Evolutionary conservation across 805 yeast genomes (phyloP).

Genomic region (Candida patagonica): DNA sequence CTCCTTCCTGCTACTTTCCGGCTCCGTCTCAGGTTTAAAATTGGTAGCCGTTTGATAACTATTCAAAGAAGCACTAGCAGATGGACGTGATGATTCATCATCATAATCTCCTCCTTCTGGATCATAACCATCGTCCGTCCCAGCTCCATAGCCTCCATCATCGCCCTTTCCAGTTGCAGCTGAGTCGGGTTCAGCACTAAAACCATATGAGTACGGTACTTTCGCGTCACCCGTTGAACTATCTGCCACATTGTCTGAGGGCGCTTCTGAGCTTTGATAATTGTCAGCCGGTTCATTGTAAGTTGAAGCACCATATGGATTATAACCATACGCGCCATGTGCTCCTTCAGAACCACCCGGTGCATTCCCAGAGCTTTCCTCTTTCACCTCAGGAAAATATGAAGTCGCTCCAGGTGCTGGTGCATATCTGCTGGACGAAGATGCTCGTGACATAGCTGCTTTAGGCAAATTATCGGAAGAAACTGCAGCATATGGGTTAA

Average conservation of each 20-base stretch:
- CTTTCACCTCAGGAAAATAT: too few relatives aligned
- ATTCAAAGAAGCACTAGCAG: constrained; percentile 8
- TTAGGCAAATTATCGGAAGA: too few relatives aligned
- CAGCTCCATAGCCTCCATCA: constrained; percentile 14
- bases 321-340: constrained; percentile 5
- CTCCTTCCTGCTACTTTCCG: constrained; percentile 15
- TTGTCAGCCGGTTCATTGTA: constrained; percentile 10
- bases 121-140: constrained; percentile 11
- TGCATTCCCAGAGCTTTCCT: too few relatives aligned
- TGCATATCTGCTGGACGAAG: too few relatives aligned
- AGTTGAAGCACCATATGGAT: constrained; percentile 18
- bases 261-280: constrained; percentile 1
- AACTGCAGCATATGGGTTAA: too few relatives aligned
- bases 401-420: too few relatives aligned
- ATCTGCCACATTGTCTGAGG: too few relatives aligned
- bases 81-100: constrained; percentile 5
- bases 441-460: too few relatives aligned
- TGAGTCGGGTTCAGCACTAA: constrained; percentile 9
- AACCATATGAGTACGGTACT: constrained; percentile 23
- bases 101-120: constrained; percentile 9
- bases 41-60: constrained; percentile 8
- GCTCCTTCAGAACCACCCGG: constrained; percentile 1
- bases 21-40: constrained; percentile 9
- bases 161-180: constrained; percentile 6
- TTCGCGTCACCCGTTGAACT: constrained; percentile 20